Evolutionary conservation across 495 filamentous ascomycete species (phyloP).

Genomic region (Hypoxylon lienhwacheense): DNA sequence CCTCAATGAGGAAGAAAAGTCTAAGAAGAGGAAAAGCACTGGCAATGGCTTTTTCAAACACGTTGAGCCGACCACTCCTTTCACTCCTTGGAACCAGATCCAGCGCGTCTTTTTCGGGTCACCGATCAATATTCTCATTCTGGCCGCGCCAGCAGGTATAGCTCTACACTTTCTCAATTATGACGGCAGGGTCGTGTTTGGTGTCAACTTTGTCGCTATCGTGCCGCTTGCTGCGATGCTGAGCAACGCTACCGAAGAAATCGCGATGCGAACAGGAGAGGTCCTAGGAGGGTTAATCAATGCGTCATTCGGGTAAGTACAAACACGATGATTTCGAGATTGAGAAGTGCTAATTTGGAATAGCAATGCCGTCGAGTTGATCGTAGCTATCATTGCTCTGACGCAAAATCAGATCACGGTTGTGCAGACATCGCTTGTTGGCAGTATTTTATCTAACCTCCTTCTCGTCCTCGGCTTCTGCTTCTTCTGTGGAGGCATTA

Average conservation of each 20-base stretch:
- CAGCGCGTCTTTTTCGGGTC: constrained; percentile 72
- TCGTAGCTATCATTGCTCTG: constrained; percentile 84
- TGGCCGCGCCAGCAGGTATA: constrained; percentile 80
- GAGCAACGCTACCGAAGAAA: constrained; percentile 89
- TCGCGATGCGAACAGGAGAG: constrained; percentile 80
- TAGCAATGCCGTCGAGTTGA: constrained; percentile 89
- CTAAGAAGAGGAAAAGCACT: constrained; percentile 41
- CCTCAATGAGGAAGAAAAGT: constrained; percentile 33
- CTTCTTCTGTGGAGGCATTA: constrained; percentile 86
- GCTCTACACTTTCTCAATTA: constrained; percentile 63
- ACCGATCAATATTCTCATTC: constrained; percentile 81
- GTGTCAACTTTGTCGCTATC: constrained; percentile 88
- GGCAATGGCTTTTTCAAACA: constrained; percentile 47
- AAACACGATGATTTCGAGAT: not conserved
- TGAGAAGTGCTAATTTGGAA: constrained; percentile 17
- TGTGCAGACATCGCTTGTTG: constrained; percentile 90
- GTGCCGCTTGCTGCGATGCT: constrained; percentile 86
- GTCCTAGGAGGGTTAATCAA: constrained; percentile 85
- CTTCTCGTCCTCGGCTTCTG: constrained; percentile 91
- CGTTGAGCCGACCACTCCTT: constrained; percentile 51
- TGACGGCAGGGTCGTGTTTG: constrained; percentile 67
- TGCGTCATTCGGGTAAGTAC: constrained; percentile 77
- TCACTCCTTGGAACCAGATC: constrained; percentile 70
- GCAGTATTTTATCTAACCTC: constrained; percentile 87
- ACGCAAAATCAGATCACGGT: constrained; percentile 73